These are phyloP conservation scores for Solanum stenotomum DNA, from an alignment of 257 asterid genomes.

Conservation along the genomic window DNA sequence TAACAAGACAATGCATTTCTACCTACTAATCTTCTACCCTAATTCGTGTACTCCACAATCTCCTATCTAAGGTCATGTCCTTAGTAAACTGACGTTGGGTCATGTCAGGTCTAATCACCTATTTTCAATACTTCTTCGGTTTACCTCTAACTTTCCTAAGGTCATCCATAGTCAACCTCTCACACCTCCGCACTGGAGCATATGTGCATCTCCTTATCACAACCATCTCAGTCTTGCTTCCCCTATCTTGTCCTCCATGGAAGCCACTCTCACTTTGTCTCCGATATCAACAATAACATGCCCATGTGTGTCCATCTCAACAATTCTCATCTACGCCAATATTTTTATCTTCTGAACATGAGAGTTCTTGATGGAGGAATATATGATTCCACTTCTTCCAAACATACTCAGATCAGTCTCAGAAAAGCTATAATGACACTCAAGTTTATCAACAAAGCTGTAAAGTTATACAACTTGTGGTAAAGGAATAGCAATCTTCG, in stretches of 20 bases:
- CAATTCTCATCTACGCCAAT: not conserved
- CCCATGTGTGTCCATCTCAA: not conserved
- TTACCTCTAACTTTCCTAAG: not conserved
- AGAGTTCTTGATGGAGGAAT: not conserved
- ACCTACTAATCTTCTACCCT: not conserved
- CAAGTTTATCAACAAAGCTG: not conserved
- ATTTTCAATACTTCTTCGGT: not conserved
- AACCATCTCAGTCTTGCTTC: not conserved
- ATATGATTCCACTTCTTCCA: not conserved
- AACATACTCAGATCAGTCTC: not conserved
- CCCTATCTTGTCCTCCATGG: not conserved
- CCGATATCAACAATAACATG: not conserved
- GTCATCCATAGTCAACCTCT: not conserved
- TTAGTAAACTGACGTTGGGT: not conserved
- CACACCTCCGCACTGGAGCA: not conserved
- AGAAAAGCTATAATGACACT: not conserved
- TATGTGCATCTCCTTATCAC: not conserved
- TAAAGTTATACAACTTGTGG: not conserved
- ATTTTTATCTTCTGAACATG: not conserved
- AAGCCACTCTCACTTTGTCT: not conserved
- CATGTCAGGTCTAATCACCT: not conserved
- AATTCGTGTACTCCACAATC: not conserved
- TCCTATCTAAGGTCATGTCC: not conserved
- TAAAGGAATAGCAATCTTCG: not conserved
- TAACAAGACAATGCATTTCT: not conserved